Evolutionary conservation across 2,329 filamentous ascomycete genomes (phyloP).

Genomic region (Chaetoscypha palmicola): DNA sequence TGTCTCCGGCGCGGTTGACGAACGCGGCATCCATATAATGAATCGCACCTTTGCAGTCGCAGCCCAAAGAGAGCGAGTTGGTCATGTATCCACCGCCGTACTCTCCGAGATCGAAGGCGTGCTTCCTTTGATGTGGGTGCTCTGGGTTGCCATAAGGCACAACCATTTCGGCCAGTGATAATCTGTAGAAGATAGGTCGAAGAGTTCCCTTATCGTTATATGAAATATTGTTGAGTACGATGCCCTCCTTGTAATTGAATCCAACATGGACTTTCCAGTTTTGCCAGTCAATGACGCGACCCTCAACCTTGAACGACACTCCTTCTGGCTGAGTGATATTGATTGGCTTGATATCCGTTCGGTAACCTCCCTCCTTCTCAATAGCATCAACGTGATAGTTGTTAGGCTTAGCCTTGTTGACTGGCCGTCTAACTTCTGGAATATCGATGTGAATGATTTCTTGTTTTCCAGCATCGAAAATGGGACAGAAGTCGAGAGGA

Average conservation of each 20-base stretch:
- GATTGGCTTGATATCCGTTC: conserved; percentile 75
- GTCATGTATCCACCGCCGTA: conserved; percentile 81
- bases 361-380: conserved; percentile 66
- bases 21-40: conserved; percentile 84
- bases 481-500: conserved; percentile 89
- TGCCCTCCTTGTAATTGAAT: conserved; percentile 90
- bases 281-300: conserved; percentile 75
- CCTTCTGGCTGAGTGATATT: conserved; percentile 84
- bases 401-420: conserved; percentile 64
- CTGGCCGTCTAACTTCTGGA: conserved; percentile 65
- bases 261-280: conserved; percentile 91
- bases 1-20: conserved; percentile 67
- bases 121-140: conserved; percentile 72
- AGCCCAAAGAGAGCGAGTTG: conserved; percentile 68
- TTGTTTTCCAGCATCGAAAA: conserved; percentile 77
- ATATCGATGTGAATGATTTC: conserved; percentile 52
- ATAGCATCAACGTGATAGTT: conserved; percentile 75
- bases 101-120: conserved; percentile 75
- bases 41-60: conserved; percentile 84
- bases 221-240: conserved; percentile 83
- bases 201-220: conserved; percentile 77
- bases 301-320: conserved; percentile 74
- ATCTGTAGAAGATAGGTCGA: conserved; percentile 77
- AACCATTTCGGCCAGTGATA: conserved; percentile 90
- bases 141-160: conserved; percentile 83